A percentile compares a stretch with the other conserved stretches of the same genome.
phyloP scores from a whole-genome alignment of 1,139 yeast species.

The Wickerhamiella infanticola region DNA sequence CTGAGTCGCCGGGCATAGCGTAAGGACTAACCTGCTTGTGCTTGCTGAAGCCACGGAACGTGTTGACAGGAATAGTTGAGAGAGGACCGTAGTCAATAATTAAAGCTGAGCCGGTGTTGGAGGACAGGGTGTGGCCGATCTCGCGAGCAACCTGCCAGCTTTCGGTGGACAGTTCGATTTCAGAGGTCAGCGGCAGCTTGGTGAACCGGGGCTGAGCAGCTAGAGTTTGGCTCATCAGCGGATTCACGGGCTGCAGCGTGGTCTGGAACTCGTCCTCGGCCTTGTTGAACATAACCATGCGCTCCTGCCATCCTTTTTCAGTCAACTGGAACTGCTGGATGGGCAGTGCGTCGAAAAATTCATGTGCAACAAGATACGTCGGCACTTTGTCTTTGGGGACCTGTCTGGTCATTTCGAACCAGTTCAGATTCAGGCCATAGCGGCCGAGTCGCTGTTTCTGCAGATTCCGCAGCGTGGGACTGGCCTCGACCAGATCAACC shows the following conservation, averaged over 20 bases:
- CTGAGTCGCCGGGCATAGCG: slow-evolving; percentile 60
- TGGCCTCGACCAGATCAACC: slow-evolving; percentile 56
- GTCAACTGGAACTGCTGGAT: slow-evolving; percentile 54
- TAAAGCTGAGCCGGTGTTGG: slow-evolving; percentile 47
- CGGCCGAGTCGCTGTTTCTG: slow-evolving; percentile 43
- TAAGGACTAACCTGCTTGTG: slow-evolving; percentile 74
- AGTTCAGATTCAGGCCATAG: slow-evolving; percentile 26
- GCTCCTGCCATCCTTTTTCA: slow-evolving; percentile 51
- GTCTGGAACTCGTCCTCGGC: slow-evolving; percentile 27
- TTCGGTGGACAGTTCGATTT: slow-evolving; percentile 65
- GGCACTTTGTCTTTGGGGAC: slow-evolving; percentile 30
- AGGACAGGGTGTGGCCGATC: slow-evolving; percentile 21
- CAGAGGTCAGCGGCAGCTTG: slow-evolving; percentile 39
- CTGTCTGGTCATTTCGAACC: slow-evolving; percentile 61
- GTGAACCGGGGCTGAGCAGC: slow-evolving; percentile 34
- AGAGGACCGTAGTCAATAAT: slow-evolving; percentile 67
- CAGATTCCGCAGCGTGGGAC: slow-evolving; percentile 43
- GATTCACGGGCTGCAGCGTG: slow-evolving; percentile 6
- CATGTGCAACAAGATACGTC: slow-evolving; percentile 66
- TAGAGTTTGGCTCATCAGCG: slow-evolving; percentile 29
- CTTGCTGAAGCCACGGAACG: slow-evolving; percentile 57
- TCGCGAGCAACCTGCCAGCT: slow-evolving; percentile 35
- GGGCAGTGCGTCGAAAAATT: slow-evolving; percentile 78
- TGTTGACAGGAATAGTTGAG: slow-evolving; percentile 45
- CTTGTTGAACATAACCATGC: slow-evolving; percentile 39